Base-by-base conservation (phyloP, 1,284 basidiomycete species). In the Singerocomus inundabilis region DNA sequence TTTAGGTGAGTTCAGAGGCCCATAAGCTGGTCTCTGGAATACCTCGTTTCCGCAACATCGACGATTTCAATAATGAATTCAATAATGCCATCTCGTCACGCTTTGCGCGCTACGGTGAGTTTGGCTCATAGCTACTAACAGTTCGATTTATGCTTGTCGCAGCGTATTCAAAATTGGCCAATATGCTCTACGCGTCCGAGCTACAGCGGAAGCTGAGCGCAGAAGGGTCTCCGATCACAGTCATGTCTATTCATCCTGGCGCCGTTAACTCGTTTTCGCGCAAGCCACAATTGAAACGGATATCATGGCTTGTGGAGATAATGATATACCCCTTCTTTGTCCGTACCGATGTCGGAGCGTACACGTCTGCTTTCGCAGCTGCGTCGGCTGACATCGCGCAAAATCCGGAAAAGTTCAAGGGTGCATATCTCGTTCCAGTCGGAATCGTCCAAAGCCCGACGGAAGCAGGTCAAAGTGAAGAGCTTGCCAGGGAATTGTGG, bases 321-420 rank as follows among this genome's bases (percentile, higher is more conserved):
- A 9, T 74, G 11, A 46, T 69, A 40, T 58, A 63, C 46, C 43
- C 64, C 18, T 70, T 76, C 36, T 69, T 77, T 44, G 57, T 57
- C 1, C 42, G 60, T 5, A 66, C 72, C 5, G 70, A 73, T n/a
- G 61, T 72, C 2, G 78, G 74, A 34, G 72, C 71, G 0, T 67
- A 72, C 50, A 73, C 70, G 11, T 67, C 75, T 2, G 69, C 71
- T 26, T 73, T 81, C 49, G 79, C 77, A 4, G 78, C 78, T 0
- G 75, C 71, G 3, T 72, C 74, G 6, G 66, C 73, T 0, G 58
- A 65, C 2, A 62, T 78, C 2, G 58, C 56, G 6, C 61, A 65
- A 4, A 55, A 75, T n/a, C 53, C 65, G 13, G 65, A 70, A 16
- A 70, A 67, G 44, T 81, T 75, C 56, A 72, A 69, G 44, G 78